Evolutionary conservation across 371 early-diverging fungal species (phyloP), one percentile per base, ranked within the genome.

Genomic region (Funneliformis caledonium): DNA sequence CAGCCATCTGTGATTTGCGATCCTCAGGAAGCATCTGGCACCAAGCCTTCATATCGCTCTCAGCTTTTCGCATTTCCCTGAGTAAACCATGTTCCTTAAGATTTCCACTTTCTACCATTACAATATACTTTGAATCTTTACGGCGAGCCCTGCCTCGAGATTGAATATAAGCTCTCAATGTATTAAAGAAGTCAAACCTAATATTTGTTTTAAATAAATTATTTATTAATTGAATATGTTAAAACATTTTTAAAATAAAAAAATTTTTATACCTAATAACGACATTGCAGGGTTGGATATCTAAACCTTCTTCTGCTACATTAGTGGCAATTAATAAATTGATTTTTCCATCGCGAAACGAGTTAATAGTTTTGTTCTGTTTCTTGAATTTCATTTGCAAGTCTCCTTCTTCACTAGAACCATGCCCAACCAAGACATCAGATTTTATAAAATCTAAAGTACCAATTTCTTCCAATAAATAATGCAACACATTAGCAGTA

Each of bases 231-330:
- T 19, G 1, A 68, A 0, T 26, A 26, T 19, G 19, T 45, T 7
- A 42, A 69, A 37, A 37, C 1, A 50, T 7, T 14, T n/a, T 26
- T 5, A 72, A n/a, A n/a, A 50, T 52, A 50, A 72, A 11, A 31
- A 31, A 72, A 8, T 8, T 59, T 59, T 69, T 87, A 80, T 89
- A 94, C 90, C 94, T 88, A 22, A 99, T 90, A 26, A 99, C 98
- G 52, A 97, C 84, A 76, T 96, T 97, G 85, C 99, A 98, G 0
- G 95, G 92, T 78, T 93, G 94, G 74, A 99, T 96, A 86, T 99
- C 99, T 4, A 99, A 85, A 4, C 99, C 99, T 86, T 99, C 97
- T 82, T 98, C 98, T 37, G 96, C 98, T 19, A 99, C 97, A 84
- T 93, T 92, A 10, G 99, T 99, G 10, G 97, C 94, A 48, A 99